phyloP scores from a whole-genome alignment of 164 flowering plant species.

The Brasenia schreberi region DNA sequence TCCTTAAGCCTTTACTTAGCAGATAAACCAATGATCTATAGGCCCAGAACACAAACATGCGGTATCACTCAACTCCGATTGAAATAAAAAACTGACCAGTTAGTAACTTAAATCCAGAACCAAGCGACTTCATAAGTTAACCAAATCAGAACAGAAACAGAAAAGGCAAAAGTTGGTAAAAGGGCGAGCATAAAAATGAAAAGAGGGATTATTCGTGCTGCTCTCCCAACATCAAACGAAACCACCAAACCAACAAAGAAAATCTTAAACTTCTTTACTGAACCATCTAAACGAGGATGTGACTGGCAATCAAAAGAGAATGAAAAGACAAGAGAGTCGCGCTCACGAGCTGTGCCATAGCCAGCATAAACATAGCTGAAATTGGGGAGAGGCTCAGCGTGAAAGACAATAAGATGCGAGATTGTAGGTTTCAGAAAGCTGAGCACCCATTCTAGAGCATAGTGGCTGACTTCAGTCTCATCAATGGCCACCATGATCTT shows the following conservation, averaged over 20 bases:
- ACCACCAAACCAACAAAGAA: background rate
- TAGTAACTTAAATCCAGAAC: too few relatives aligned
- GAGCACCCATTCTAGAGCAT: constrained; percentile 59
- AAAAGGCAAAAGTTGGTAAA: too few relatives aligned
- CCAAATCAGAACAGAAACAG: too few relatives aligned
- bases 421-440: constrained; percentile 23
- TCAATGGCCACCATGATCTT: constrained; percentile 72
- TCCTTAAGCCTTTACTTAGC: too few relatives aligned
- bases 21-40: too few relatives aligned
- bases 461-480: constrained; percentile 62
- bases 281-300: background rate
- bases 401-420: constrained; percentile 28
- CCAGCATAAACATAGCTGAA: constrained; percentile 25
- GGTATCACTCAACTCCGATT: too few relatives aligned
- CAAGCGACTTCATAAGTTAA: too few relatives aligned
- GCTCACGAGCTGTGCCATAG: constrained; percentile 31
- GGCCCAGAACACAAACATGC: too few relatives aligned
- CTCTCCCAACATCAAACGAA: background rate
- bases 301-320: background rate
- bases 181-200: too few relatives aligned
- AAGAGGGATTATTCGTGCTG: too few relatives aligned
- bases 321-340: background rate
- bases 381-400: constrained; percentile 16
- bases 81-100: too few relatives aligned
- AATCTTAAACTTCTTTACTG: background rate